A percentile compares a stretch with the other conserved stretches of the same genome.
phyloP scores from a whole-genome alignment of 345 rosid genomes.

The Orychophragmus violaceus region DNA sequence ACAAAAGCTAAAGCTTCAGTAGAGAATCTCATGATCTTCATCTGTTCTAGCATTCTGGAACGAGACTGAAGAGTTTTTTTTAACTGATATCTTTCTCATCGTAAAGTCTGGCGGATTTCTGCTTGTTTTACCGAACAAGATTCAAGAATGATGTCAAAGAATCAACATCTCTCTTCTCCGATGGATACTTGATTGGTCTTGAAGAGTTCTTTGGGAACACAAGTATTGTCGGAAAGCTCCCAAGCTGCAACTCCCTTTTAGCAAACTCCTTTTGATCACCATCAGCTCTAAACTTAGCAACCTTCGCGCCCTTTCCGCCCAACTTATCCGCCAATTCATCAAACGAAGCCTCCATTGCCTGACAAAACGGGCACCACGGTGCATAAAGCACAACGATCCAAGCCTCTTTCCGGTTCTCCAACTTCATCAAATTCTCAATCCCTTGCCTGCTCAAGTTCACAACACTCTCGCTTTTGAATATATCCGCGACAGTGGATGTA shows the following conservation, averaged over 20 bases:
- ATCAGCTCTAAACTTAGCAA: conserved; percentile 85
- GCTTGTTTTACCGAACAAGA: conserved; percentile 49
- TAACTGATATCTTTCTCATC: neutral
- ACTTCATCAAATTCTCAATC: conserved; percentile 64
- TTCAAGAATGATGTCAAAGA: conserved; percentile 80
- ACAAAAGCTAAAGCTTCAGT: neutral
- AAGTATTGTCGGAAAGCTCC: conserved; percentile 84
- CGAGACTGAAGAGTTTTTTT: neutral
- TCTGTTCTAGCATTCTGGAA: conserved; percentile 30
- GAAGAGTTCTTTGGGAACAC: conserved; percentile 78
- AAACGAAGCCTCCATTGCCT: conserved; percentile 78
- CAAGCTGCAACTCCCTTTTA: conserved; percentile 57
- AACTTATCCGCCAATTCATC: conserved; percentile 71
- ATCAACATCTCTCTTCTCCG: conserved; percentile 88
- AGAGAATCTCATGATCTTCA: neutral
- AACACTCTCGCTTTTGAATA: conserved; percentile 60
- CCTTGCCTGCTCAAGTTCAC: conserved; percentile 67
- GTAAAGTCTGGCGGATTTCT: conserved; percentile 4
- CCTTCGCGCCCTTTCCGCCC: conserved; percentile 56
- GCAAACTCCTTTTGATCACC: conserved; percentile 83
- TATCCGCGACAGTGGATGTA: conserved; percentile 31
- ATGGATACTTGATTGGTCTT: conserved; percentile 71
- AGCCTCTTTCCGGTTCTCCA: conserved; percentile 66
- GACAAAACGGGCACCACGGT: conserved; percentile 96
- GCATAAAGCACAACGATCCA: conserved; percentile 94